These are phyloP conservation scores for Trichomonas vaginalis DNA, from an alignment of 208 protist genomes.

Conservation along the genomic window DNA sequence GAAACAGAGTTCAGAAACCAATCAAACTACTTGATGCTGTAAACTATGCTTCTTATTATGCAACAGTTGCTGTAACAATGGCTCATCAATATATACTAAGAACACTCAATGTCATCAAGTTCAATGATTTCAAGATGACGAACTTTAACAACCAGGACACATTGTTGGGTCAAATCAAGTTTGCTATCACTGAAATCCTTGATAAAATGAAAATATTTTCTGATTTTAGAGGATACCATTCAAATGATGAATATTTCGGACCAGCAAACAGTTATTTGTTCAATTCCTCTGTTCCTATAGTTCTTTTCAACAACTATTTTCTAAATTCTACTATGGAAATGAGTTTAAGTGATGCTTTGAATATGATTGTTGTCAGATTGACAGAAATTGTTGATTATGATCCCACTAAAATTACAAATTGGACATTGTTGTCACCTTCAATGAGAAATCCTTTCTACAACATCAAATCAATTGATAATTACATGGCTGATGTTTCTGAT, in stretches of 20 bases:
- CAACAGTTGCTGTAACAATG: not conserved
- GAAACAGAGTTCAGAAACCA: not conserved
- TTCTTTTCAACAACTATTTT: not conserved
- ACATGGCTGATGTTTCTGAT: not conserved
- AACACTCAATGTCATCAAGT: not conserved
- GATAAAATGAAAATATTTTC: not conserved
- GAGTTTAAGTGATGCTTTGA: not conserved
- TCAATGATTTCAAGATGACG: not conserved
- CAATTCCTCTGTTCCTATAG: not conserved
- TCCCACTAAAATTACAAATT: not conserved
- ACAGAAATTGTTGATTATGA: not conserved
- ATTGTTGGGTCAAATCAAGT: not conserved
- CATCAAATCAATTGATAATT: not conserved
- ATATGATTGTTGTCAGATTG: not conserved
- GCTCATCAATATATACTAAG: not conserved
- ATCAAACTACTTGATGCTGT: not conserved
- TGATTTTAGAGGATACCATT: not conserved
- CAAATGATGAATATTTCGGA: not conserved
- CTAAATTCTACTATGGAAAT: not conserved
- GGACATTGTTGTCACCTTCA: not conserved
- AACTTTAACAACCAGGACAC: not conserved
- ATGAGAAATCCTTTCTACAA: not conserved
- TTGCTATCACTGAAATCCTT: not conserved
- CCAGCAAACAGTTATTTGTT: not conserved
- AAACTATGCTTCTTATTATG: not conserved